phyloP scores from a whole-genome alignment of 225 moss, liverwort and hornwort genomes.

The Marchantia polymorpha region DNA sequence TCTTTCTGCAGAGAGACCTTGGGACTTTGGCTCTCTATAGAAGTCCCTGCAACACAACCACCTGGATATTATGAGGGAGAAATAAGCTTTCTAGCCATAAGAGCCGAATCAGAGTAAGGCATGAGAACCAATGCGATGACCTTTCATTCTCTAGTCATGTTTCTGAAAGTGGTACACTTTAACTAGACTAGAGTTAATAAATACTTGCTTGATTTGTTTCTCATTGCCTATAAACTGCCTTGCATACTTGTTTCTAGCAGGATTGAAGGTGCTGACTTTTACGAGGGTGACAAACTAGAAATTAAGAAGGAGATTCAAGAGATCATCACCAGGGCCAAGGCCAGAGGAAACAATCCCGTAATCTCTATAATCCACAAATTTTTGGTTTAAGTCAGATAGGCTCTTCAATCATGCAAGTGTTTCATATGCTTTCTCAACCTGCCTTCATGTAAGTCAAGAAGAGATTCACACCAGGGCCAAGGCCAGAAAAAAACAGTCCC shows the following conservation, averaged over 20 bases:
- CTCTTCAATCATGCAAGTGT: too few relatives aligned
- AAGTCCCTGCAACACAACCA: slow-evolving; percentile 71
- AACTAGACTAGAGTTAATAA: neutral
- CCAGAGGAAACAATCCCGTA: slow-evolving; percentile 27
- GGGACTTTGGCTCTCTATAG: slow-evolving; percentile 81
- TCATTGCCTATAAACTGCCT: neutral
- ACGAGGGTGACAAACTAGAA: slow-evolving; percentile 57
- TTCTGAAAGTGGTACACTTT: neutral
- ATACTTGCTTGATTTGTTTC: neutral
- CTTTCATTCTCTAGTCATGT: neutral
- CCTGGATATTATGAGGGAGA: slow-evolving; percentile 81
- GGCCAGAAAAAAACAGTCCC: slow-evolving; percentile 16
- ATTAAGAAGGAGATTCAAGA: slow-evolving; percentile 60
- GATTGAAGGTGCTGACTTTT: slow-evolving; percentile 43
- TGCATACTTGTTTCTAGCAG: slow-evolving; percentile 31
- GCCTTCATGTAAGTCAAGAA: slow-evolving; percentile 8
- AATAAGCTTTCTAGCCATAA: slow-evolving; percentile 63
- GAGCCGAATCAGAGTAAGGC: slow-evolving; percentile 62
- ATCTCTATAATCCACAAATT: neutral
- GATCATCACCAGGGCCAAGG: slow-evolving; percentile 51
- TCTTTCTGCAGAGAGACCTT: slow-evolving; percentile 62
- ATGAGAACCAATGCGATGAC: neutral
- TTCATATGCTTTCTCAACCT: too few relatives aligned
- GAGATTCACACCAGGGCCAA: slow-evolving; percentile 49
- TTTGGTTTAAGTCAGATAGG: too few relatives aligned